Evolutionary conservation across 768 basidiomycete genomes (phyloP).

Genomic region (Trametes maxima): DNA sequence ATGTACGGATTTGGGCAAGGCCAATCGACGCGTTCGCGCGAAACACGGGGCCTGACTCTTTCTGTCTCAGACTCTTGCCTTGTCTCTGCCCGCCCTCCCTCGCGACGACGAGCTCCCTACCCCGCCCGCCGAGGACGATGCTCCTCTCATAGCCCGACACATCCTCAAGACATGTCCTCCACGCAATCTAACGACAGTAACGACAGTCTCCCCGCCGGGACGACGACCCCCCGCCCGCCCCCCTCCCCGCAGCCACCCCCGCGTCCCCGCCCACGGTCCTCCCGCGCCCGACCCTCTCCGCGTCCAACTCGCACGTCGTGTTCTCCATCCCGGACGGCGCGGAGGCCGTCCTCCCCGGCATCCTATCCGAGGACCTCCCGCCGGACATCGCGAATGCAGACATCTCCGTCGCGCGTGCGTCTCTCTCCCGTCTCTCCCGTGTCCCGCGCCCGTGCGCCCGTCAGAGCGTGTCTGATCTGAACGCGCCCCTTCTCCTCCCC

Average conservation of each 20-base stretch:
- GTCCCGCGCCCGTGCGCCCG: neutral
- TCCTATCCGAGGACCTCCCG: constrained; percentile 25
- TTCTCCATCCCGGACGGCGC: constrained; percentile 8
- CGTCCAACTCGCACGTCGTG: constrained; percentile 1
- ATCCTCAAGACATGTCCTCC: constrained; percentile 19
- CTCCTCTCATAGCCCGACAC: constrained; percentile 9
- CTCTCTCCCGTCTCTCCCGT: neutral
- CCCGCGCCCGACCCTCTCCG: constrained; percentile 10
- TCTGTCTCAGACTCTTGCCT: constrained; percentile 21
- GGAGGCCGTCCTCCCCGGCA: constrained; percentile 1
- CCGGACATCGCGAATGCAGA: constrained; percentile 36
- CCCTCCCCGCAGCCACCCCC: constrained; percentile 12
- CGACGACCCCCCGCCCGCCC: constrained; percentile 7
- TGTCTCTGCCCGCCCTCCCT: constrained; percentile 10
- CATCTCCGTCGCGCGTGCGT: constrained; percentile 38
- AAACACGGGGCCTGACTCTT: constrained; percentile 10
- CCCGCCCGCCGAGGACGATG: constrained; percentile 16
- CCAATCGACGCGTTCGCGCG: constrained; percentile 17
- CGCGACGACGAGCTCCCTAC: constrained; percentile 11
- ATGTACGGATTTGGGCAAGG: constrained; percentile 20
- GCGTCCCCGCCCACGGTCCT: constrained; percentile 15
- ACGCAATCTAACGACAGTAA: constrained; percentile 22
- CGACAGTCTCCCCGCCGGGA: constrained; percentile 8
- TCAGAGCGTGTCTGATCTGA: too few relatives aligned
- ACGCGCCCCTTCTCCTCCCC: neutral